phyloP scores from a whole-genome alignment of 2,329 filamentous ascomycete species.

The Aaosphaeria pasadenensis region DNA sequence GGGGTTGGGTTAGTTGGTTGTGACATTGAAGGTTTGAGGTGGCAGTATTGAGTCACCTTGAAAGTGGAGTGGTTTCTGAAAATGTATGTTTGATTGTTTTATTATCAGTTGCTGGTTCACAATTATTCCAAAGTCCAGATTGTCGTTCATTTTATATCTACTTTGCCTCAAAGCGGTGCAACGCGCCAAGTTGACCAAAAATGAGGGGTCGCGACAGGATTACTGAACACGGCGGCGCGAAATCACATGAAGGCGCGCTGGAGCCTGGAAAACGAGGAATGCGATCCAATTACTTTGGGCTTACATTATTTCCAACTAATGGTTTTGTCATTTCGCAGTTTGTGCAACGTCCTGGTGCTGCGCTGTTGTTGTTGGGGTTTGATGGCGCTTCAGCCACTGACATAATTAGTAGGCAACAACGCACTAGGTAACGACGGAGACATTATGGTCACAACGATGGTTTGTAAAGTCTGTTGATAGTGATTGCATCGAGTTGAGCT shows the following conservation, averaged over 20 bases:
- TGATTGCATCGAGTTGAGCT: too few relatives aligned
- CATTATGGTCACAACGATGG: too few relatives aligned
- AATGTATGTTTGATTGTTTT: not conserved
- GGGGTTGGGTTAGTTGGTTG: not conserved
- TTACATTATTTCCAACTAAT: too few relatives aligned
- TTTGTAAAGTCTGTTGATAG: too few relatives aligned
- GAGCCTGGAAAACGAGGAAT: constrained; percentile 11
- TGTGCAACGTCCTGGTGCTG: too few relatives aligned
- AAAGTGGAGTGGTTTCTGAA: not conserved
- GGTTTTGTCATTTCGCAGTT: too few relatives aligned
- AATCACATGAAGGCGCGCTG: constrained; percentile 10
- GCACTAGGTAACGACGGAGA: too few relatives aligned
- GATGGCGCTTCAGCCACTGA: too few relatives aligned
- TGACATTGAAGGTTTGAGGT: not conserved
- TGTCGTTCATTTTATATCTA: not conserved
- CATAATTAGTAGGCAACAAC: too few relatives aligned
- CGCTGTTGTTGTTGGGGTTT: too few relatives aligned
- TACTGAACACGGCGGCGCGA: constrained; percentile 7
- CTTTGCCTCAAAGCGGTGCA: constrained; percentile 2
- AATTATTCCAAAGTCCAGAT: not conserved
- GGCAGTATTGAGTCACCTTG: not conserved
- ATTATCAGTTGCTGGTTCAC: not conserved
- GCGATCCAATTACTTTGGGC: not conserved
- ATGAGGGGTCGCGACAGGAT: constrained; percentile 6
- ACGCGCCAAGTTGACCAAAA: not conserved